A percentile compares a stretch with the other conserved stretches of the same genome.
Evolutionary conservation across 495 filamentous ascomycete species (phyloP).

Genomic region (Penicillium cinerascens): DNA sequence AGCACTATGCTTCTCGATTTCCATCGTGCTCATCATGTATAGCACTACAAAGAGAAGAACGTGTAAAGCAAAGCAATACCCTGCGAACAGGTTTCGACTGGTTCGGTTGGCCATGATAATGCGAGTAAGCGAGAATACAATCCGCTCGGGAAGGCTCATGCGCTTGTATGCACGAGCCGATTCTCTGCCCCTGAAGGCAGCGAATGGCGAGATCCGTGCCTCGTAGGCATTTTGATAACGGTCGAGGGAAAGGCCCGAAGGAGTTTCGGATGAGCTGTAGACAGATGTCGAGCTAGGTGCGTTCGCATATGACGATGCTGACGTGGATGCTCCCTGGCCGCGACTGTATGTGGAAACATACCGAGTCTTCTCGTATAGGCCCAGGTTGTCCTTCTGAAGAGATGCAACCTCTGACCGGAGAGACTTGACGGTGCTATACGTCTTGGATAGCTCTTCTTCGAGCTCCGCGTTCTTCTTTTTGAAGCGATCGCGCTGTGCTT

Average conservation of each 20-base stretch:
- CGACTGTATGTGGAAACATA: constrained; percentile 92
- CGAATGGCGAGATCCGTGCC: constrained; percentile 90
- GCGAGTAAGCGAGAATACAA: constrained; percentile 85
- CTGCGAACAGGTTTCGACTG: constrained; percentile 92
- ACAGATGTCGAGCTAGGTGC: constrained; percentile 73
- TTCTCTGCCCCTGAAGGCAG: constrained; percentile 89
- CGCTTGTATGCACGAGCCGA: constrained; percentile 88
- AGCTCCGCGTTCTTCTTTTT: constrained; percentile 92
- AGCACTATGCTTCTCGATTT: constrained; percentile 54
- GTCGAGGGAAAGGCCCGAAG: constrained; percentile 68
- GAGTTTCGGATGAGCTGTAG: constrained; percentile 56
- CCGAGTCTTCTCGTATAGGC: constrained; percentile 95
- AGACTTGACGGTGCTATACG: constrained; percentile 75
- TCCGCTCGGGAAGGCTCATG: constrained; percentile 86
- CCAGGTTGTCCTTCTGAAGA: constrained; percentile 93
- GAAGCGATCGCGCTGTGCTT: constrained; percentile 95
- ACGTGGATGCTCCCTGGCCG: constrained; percentile 57
- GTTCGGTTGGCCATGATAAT: constrained; percentile 87
- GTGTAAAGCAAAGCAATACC: constrained; percentile 87
- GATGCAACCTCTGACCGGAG: constrained; percentile 87
- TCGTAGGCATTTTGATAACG: constrained; percentile 93
- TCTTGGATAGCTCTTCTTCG: constrained; percentile 83
- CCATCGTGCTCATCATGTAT: constrained; percentile 72
- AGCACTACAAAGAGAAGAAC: constrained; percentile 80
- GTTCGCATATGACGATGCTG: constrained; percentile 65